Evolutionary conservation across 2,329 filamentous ascomycete genomes (phyloP).

Genomic region (Botryotinia convoluta): DNA sequence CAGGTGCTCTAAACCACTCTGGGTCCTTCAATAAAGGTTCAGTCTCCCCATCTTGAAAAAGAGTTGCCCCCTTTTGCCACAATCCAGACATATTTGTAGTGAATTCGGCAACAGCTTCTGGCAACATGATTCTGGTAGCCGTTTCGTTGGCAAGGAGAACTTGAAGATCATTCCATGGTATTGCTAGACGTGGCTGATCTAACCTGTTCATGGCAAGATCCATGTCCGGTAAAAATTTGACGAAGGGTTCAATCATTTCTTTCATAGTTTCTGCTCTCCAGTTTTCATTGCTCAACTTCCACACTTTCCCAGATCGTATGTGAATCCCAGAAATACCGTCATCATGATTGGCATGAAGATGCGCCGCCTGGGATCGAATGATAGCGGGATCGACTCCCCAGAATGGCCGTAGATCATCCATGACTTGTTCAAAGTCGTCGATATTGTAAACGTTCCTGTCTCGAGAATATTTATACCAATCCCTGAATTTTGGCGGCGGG

Average conservation of each 20-base stretch:
- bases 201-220: slow-evolving; percentile 65
- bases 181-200: slow-evolving; percentile 62
- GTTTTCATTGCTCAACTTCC: slow-evolving; percentile 37
- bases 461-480: slow-evolving; percentile 56
- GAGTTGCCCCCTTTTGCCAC: slow-evolving; percentile 26
- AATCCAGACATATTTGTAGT: slow-evolving; percentile 43
- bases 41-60: slow-evolving; percentile 28
- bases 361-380: slow-evolving; percentile 44
- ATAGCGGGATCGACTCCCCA: slow-evolving; percentile 47
- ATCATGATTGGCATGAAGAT: slow-evolving; percentile 35
- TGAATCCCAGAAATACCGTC: slow-evolving; percentile 34
- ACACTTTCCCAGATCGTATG: slow-evolving; percentile 38
- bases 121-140: slow-evolving; percentile 44
- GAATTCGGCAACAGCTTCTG: slow-evolving; percentile 44
- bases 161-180: slow-evolving; percentile 56
- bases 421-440: slow-evolving; percentile 63
- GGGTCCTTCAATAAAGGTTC: slow-evolving; percentile 26
- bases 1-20: slow-evolving; percentile 36
- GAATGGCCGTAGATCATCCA: slow-evolving; percentile 60
- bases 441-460: slow-evolving; percentile 54
- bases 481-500: slow-evolving; percentile 62
- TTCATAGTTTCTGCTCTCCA: slow-evolving; percentile 45
- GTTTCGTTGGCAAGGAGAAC: slow-evolving; percentile 50
- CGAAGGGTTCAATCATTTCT: slow-evolving; percentile 43
- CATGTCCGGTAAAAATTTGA: slow-evolving; percentile 57